Percentiles rank a stretch among this genome's conserved stretches.
Evolutionary conservation across 176 grass and related monocot genomes (phyloP).

Genomic region (Cocos nucifera): DNA sequence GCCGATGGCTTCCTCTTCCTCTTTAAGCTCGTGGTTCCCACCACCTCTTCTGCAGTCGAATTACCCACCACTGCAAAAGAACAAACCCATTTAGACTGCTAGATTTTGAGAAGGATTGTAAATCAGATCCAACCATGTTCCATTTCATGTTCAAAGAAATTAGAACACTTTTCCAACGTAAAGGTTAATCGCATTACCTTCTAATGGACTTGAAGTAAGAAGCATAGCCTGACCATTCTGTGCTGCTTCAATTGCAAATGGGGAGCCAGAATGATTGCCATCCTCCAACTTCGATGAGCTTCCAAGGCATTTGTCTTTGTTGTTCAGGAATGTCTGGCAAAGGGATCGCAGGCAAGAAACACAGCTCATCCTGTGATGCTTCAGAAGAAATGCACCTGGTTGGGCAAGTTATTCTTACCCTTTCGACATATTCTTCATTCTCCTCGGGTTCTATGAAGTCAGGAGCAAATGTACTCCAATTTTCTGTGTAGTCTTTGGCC

Average conservation of each 20-base stretch:
- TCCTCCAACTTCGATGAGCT: conserved; percentile 88
- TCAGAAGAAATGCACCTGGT: no score
- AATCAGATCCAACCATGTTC: no score
- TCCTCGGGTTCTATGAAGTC: conserved; percentile 95
- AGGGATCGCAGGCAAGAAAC: no score
- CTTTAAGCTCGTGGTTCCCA: conserved; percentile 38
- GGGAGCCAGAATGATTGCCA: conserved; percentile 85
- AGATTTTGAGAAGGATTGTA: no score
- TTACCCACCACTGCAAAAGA: conserved; percentile 42
- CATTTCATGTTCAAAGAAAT: no score
- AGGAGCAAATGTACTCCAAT: conserved; percentile 98
- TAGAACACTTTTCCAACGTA: no score
- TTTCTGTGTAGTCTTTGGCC: conserved; percentile 83
- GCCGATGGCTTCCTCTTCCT: conserved; percentile 71
- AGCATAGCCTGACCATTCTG: conserved; percentile 66
- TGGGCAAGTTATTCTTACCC: no score
- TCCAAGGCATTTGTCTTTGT: conserved; percentile 61
- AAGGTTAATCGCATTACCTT: conserved; percentile 32
- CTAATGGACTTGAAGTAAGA: conserved; percentile 54
- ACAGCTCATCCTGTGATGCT: no score
- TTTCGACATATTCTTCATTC: conserved; percentile 97
- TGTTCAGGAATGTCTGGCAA: no score
- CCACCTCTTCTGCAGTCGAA: conserved; percentile 65
- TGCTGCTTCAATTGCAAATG: conserved; percentile 62
- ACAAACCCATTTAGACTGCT: conserved; percentile 10